Evolutionary conservation across 164 flowering plant genomes (phyloP).

Genomic region (Dillenia suffruticosa): DNA sequence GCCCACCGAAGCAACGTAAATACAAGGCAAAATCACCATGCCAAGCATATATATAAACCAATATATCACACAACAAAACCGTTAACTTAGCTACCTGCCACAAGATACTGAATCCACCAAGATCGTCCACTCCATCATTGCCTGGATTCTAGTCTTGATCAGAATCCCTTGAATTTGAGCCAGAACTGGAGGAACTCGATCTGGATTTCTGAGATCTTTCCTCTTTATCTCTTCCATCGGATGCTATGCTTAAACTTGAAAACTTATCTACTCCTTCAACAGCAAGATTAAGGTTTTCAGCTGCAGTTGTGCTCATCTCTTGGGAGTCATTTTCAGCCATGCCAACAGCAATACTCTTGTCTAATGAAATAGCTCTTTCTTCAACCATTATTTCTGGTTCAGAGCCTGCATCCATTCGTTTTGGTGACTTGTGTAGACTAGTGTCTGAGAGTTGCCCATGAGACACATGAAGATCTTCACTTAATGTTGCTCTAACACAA

Average conservation of each 20-base stretch:
- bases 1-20: not conserved
- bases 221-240: slow-evolving; percentile 14
- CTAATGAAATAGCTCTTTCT: slow-evolving; percentile 8
- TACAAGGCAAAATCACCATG: not conserved
- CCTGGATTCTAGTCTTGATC: slow-evolving; percentile 19
- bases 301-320: slow-evolving; percentile 8
- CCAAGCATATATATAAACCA: not conserved
- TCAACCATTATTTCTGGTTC: slow-evolving; percentile 11
- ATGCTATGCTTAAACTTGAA: slow-evolving; percentile 8
- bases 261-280: slow-evolving; percentile 10
- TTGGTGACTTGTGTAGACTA: slow-evolving; percentile 8
- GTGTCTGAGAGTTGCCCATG: slow-evolving; percentile 19
- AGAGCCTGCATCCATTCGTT: slow-evolving; percentile 9
- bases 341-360: slow-evolving; percentile 12
- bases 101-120: not conserved
- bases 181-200: slow-evolving; percentile 39
- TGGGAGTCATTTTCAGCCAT: slow-evolving; percentile 6
- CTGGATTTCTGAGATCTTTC: slow-evolving; percentile 17
- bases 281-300: slow-evolving; percentile 10
- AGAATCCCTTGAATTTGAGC: slow-evolving; percentile 45
- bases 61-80: not conserved
- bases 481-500: slow-evolving; percentile 27
- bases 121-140: not conserved
- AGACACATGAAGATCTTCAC: slow-evolving; percentile 18
- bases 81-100: not conserved